A percentile compares a stretch with the other conserved stretches of the same genome.
These are phyloP conservation scores for Hondaea fermentalgiana DNA, from an alignment of 108 stramenopile genomes.

Conservation along the genomic window DNA sequence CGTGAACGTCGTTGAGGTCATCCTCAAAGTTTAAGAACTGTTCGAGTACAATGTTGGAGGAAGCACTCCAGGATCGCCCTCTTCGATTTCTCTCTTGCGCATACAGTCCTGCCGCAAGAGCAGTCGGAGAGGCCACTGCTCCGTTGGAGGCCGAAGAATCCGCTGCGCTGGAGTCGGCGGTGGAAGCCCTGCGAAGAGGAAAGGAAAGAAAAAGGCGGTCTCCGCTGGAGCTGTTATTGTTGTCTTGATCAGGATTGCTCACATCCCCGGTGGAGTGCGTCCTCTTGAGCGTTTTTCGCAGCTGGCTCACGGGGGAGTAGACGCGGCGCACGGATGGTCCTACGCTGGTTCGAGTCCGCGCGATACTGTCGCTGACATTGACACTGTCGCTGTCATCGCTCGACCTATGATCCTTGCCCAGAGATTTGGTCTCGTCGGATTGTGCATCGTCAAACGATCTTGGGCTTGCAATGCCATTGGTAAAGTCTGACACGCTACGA, in stretches of 20 bases:
- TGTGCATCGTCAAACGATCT: too few species aligned
- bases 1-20: not conserved
- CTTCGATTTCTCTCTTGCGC: too few species aligned
- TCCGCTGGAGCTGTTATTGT: not conserved
- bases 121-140: too few species aligned
- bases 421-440: too few species aligned
- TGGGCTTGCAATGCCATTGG: not conserved
- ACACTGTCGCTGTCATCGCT: not conserved
- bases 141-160: too few species aligned
- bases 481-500: not conserved
- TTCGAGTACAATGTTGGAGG: not conserved
- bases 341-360: not conserved
- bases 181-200: not conserved
- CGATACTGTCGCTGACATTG: not conserved
- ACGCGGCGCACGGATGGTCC: not conserved
- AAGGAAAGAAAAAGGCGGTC: not conserved
- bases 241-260: not conserved
- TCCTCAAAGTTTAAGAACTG: not conserved
- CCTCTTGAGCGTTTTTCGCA: not conserved
- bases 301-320: not conserved
- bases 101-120: too few species aligned
- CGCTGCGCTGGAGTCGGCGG: not conserved
- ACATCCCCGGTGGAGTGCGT: not conserved
- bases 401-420: too few species aligned
- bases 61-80: not conserved